These are phyloP conservation scores for Sphagnum magellanicum DNA, from an alignment of 228 moss, liverwort and hornwort species.

Conservation along the genomic window DNA sequence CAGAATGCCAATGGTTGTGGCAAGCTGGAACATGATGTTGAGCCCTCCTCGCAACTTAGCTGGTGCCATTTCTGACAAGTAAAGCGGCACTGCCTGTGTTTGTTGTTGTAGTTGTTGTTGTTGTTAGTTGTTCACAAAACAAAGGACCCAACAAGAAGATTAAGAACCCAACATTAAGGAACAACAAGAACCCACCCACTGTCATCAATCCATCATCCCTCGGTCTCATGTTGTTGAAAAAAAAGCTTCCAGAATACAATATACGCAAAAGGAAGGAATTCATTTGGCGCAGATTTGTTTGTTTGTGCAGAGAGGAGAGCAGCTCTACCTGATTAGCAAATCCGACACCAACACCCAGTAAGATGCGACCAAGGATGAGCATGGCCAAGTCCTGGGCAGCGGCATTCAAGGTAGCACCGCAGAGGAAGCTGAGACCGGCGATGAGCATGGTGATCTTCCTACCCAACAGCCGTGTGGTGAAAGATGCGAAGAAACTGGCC, in stretches of 20 bases:
- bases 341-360: conserved; percentile 23
- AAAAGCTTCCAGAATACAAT: conserved; percentile 6
- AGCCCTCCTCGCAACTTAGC: conserved; percentile 24
- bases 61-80: conserved; percentile 55
- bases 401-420: conserved; percentile 31
- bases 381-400: conserved; percentile 30
- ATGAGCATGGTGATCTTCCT: conserved; percentile 40
- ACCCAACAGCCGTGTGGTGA: conserved; percentile 20
- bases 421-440: conserved; percentile 19
- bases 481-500: conserved; percentile 33
- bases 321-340: conserved; percentile 26
- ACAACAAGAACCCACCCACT: not conserved
- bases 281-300: not conserved
- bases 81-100: conserved; percentile 38
- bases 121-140: too few species aligned
- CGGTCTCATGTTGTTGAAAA: conserved; percentile 20
- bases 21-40: conserved; percentile 61
- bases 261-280: not conserved
- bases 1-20: conserved; percentile 40
- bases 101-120: too few species aligned
- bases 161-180: too few species aligned
- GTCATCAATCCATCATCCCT: not conserved
- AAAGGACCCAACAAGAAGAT: too few species aligned
- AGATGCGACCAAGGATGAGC: conserved; percentile 39
- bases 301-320: not conserved